Evolutionary conservation across 2,329 filamentous ascomycete species (phyloP).

Genomic region (Neurospora crassa): DNA sequence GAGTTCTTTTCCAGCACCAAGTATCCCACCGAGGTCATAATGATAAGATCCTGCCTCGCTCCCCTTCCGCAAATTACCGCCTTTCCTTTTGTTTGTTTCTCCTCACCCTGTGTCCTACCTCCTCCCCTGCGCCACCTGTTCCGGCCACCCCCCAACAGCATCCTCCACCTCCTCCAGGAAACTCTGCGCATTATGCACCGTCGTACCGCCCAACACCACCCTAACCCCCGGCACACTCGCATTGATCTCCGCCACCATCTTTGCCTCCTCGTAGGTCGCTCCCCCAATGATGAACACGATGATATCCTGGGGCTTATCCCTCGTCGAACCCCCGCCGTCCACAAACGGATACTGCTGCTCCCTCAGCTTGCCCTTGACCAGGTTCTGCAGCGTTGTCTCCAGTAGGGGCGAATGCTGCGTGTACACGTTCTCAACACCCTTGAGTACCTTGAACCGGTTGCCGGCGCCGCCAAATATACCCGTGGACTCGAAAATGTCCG

Average conservation of each 20-base stretch:
- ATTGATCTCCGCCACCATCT: conserved; percentile 91
- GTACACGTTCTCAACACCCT: conserved; percentile 97
- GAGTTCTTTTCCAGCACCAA: neutral
- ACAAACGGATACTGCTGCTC: conserved; percentile 90
- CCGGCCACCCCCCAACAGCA: conserved; percentile 78
- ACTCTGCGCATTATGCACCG: conserved; percentile 74
- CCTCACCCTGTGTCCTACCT: conserved; percentile 20
- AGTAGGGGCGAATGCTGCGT: conserved; percentile 90
- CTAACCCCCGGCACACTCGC: conserved; percentile 80
- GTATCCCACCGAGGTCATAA: neutral
- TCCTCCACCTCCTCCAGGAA: conserved; percentile 92
- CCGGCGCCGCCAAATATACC: conserved; percentile 86
- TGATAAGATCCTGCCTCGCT: neutral
- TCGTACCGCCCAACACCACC: conserved; percentile 81
- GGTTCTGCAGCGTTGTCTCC: conserved; percentile 78
- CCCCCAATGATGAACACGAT: conserved; percentile 92
- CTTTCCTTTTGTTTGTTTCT: neutral
- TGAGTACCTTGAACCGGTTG: conserved; percentile 84
- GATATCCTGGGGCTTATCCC: conserved; percentile 94
- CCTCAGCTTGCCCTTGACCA: conserved; percentile 83
- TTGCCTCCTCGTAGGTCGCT: conserved; percentile 92
- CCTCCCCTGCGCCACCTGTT: conserved; percentile 35
- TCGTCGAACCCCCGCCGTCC: conserved; percentile 74
- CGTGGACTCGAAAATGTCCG: conserved; percentile 83
- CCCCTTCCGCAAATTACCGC: neutral